phyloP scores from a whole-genome alignment of 306 rosid genomes.

The Heteromeles arbutifolia region DNA sequence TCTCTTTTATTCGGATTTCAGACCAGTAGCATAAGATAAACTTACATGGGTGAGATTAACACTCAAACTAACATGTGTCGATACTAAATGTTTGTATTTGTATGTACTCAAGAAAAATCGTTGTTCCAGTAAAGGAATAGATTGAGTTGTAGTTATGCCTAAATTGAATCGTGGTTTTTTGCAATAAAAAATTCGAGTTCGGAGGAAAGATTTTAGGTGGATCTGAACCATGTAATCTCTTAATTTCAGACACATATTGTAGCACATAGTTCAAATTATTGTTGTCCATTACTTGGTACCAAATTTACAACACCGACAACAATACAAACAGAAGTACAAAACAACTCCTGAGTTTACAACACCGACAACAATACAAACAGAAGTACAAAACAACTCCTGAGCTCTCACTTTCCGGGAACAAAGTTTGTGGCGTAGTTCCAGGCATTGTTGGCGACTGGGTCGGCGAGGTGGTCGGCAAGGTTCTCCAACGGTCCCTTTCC shows the following conservation, averaged over 20 bases:
- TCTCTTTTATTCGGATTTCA: no score
- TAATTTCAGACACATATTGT: no score
- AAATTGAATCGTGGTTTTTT: no score
- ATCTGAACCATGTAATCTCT: not conserved
- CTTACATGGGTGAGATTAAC: no score
- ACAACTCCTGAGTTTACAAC: not conserved
- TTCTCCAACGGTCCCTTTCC: conserved; percentile 89
- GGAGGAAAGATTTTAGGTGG: no score
- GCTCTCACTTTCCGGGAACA: conserved; percentile 69
- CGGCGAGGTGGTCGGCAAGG: conserved; percentile 87
- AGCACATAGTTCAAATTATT: not conserved
- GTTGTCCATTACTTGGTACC: conserved; percentile 8
- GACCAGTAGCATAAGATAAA: no score
- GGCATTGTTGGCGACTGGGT: conserved; percentile 94
- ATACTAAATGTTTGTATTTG: no score
- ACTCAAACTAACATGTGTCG: no score
- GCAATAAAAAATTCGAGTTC: no score
- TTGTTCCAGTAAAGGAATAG: no score
- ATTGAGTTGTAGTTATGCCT: no score
- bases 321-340: not conserved
- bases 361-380: not conserved
- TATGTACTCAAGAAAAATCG: no score
- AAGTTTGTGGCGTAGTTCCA: conserved; percentile 93
- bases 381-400: not conserved
- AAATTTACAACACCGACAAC: conserved; percentile 17